Evolutionary conservation across 2,329 filamentous ascomycete species (phyloP), one percentile per base, ranked within the genome.

Genomic region (Thielaviopsis musarum): DNA sequence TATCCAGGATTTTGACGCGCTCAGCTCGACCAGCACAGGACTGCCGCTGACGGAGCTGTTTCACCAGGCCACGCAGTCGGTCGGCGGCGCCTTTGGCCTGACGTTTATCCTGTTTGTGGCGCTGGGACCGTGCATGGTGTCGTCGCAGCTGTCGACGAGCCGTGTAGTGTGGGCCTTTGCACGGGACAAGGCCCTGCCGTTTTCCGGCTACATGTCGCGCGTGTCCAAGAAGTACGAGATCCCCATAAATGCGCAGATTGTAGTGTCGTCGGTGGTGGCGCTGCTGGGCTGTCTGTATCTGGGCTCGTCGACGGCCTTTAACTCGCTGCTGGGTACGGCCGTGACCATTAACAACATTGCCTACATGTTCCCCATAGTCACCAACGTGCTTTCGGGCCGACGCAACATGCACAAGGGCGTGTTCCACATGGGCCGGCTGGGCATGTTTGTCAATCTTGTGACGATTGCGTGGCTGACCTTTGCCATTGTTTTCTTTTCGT

Each of bases 11-110:
- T 75, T 75, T 56, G 65, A 69, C 49, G 70, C 69, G 1, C 68
- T 80, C 0, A 69, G 72, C 58, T 65, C 65, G 3, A 75, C 72
- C 10, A 68, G 69, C 56, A 75, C 73, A 6, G 70, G 71, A 1
- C 68, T 76, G 6, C 75, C 74, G 0, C 67, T 76, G 17, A 69
- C 72, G 4, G 74, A 76, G 65, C 69, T 77, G 3, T 77, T 75
- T 65, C 68, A 69, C 10, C 73, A 75, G 62, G 74, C 72, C 4
- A 73, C 72, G 2, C 64, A 67, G 15, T 70, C 69, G 1, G 68
- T 67, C 1, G 71, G 70, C 5, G 74, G 72, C 13, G 73, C 73
- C 1, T 72, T 74, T 41, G 72, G 70, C 1, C 66, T 71, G 51
- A 70, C 66, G 1, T 69, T 75, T 53, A 71, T 76, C 28, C 68